Evolutionary conservation across 2,329 filamentous ascomycete genomes (phyloP).

Genomic region (Dothiorella sarmentorum): DNA sequence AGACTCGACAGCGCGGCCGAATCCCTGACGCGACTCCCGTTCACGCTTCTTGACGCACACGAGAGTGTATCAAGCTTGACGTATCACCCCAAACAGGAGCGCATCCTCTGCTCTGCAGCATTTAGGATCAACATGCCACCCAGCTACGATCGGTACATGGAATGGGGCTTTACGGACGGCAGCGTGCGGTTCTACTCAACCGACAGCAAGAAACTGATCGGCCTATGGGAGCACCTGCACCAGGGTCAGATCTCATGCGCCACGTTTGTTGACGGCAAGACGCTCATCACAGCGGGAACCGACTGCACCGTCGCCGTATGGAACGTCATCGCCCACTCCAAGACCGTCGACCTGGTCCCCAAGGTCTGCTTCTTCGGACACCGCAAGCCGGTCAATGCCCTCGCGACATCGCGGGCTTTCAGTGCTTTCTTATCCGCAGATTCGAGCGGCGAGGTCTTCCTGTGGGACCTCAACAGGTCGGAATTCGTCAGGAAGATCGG

Average conservation of each 20-base stretch:
- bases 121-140: slow-evolving; percentile 86
- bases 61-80: slow-evolving; percentile 78
- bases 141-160: slow-evolving; percentile 81
- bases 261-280: slow-evolving; percentile 83
- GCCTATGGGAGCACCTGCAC: slow-evolving; percentile 90
- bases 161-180: slow-evolving; percentile 94
- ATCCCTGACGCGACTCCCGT: slow-evolving; percentile 71
- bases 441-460: slow-evolving; percentile 73
- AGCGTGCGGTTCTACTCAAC: slow-evolving; percentile 87
- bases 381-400: slow-evolving; percentile 73
- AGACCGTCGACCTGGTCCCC: slow-evolving; percentile 69
- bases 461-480: slow-evolving; percentile 92
- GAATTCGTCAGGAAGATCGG: slow-evolving; percentile 67
- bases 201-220: slow-evolving; percentile 77
- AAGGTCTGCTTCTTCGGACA: slow-evolving; percentile 86
- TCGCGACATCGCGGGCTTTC: slow-evolving; percentile 84
- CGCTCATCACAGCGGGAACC: slow-evolving; percentile 84
- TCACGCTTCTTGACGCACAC: slow-evolving; percentile 70
- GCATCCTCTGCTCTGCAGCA: slow-evolving; percentile 76
- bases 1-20: slow-evolving; percentile 76
- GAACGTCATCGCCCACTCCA: slow-evolving; percentile 64
- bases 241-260: slow-evolving; percentile 83
- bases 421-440: slow-evolving; percentile 83
- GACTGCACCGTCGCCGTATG: slow-evolving; percentile 90
- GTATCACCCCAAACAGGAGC: slow-evolving; percentile 75